Evolutionary conservation across 345 rosid genomes (phyloP), one percentile per base, ranked within the genome.

Genomic region (Sonneratia alba): DNA sequence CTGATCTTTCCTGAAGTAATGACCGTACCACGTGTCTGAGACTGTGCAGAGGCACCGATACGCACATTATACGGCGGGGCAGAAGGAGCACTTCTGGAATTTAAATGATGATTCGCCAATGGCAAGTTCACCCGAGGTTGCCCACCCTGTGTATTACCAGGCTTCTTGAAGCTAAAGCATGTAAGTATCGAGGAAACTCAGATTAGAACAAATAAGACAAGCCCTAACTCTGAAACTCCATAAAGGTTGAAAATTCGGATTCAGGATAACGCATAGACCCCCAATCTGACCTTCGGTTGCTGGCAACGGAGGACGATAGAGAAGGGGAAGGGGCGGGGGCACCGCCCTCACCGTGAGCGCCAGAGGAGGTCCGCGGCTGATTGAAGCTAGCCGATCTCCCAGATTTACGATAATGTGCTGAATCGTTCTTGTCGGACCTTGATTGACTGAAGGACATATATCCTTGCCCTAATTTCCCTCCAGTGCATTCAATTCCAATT

Each of bases 381-480:
- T 80, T 80, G 71, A 71, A 86, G 83, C 87, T 73, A 66, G 85
- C 79, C 79, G 88, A 92, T 92, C 98, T 94, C 51, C 89, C 96
- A 67, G 86, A 36, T 84, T 82, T 85, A 55, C 89, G 86, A 70
- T 82, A 79, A 71, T 88, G 98, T 62, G 70, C 40, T 18, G 83
- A 45, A 69, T 87, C 94, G 85, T 78, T 87, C 88, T 84, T 87
- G 63, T 90, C 97, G 72, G 93, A 66, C 91, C 96, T 82, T 63
- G 96, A 66, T 91, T 91, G 99, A 87, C 91, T 91, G 96, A 85
- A 86, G 91, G 99, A 92, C 99, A 96, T 96, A 88, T 70, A 85
- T 87, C 72, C 56, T 70, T 48, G 48, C 73, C 61, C 37, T 51
- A 38, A 66, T 4, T 36, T 68, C 70, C 70, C 70, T 66, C 27